These are phyloP conservation scores for Torulaspora globosa DNA, from an alignment of 1,139 yeast genomes.

Conservation along the genomic window DNA sequence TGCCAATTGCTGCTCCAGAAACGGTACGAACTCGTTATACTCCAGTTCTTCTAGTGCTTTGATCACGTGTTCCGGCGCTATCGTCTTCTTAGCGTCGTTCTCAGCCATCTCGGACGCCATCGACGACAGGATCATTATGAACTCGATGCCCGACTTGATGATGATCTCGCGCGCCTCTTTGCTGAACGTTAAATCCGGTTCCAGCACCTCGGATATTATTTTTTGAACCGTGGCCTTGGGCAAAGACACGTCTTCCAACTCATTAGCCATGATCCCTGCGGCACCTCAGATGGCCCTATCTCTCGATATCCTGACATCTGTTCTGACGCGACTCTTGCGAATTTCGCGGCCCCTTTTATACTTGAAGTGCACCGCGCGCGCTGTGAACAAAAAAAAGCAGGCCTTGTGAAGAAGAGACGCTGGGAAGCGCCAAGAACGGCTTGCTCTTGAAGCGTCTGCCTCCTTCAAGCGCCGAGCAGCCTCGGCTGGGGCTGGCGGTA, in stretches of 20 bases:
- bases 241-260: slow-evolving; percentile 18
- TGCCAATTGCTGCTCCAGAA: slow-evolving; percentile 71
- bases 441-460: background rate
- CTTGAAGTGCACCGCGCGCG: slow-evolving; percentile 1
- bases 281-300: background rate
- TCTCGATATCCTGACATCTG: background rate
- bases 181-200: slow-evolving; percentile 73
- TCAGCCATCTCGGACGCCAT: slow-evolving; percentile 96
- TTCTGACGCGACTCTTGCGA: background rate
- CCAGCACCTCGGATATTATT: slow-evolving; percentile 83
- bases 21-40: slow-evolving; percentile 76
- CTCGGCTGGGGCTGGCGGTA: too few species aligned
- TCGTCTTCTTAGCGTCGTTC: slow-evolving; percentile 91
- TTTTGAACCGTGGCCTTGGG: slow-evolving; percentile 84
- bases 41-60: slow-evolving; percentile 88
- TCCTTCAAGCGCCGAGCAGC: too few species aligned
- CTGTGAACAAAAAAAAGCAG: background rate
- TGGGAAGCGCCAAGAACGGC: background rate
- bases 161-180: slow-evolving; percentile 94
- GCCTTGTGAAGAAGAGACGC: background rate
- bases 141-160: slow-evolving; percentile 93
- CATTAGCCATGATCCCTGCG: slow-evolving; percentile 11
- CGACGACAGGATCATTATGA: slow-evolving; percentile 88
- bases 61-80: slow-evolving; percentile 93
- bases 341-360: slow-evolving; percentile 5